Conservation (phyloP, 495 filamentous ascomycete species). For the Hyaloscypha hepaticicola region DNA sequence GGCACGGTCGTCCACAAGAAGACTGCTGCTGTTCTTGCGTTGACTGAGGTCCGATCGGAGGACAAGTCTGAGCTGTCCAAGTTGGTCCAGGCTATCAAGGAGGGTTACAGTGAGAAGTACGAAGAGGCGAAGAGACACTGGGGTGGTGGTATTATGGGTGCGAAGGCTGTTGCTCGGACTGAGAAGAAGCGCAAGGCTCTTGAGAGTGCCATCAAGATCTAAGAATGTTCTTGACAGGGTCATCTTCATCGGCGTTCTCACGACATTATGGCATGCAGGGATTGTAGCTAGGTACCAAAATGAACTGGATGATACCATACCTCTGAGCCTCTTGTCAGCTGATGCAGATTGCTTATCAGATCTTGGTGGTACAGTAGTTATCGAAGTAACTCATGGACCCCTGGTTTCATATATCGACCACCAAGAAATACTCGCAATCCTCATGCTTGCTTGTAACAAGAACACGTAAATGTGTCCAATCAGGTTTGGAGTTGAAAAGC, state of each 20-base stretch:
- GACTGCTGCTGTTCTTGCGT: constrained; percentile 93
- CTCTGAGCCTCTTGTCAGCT: neutral
- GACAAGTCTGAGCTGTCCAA: constrained; percentile 98
- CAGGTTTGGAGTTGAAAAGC: too few relatives aligned
- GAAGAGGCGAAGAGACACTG: constrained; percentile 91
- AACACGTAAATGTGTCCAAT: too few relatives aligned
- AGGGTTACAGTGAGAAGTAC: constrained; percentile 94
- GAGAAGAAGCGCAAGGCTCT: constrained; percentile 97
- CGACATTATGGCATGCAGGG: constrained; percentile 30
- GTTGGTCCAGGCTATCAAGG: constrained; percentile 94
- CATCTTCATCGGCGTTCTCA: constrained; percentile 22
- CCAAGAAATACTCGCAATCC: neutral
- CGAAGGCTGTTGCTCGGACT: constrained; percentile 88
- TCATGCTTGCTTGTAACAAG: neutral
- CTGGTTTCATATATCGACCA: neutral
- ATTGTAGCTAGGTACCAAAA: constrained; percentile 31
- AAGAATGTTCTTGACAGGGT: constrained; percentile 39
- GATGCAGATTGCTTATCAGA: neutral
- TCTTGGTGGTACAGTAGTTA: neutral
- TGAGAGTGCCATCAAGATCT: constrained; percentile 94
- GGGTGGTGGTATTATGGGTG: constrained; percentile 99
- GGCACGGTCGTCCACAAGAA: constrained; percentile 99
- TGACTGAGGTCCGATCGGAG: constrained; percentile 95
- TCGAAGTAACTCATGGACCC: neutral
- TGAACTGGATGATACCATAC: constrained; percentile 32